A percentile compares a stretch with the other conserved stretches of the same genome.
Evolutionary conservation across 2,329 filamentous ascomycete species (phyloP).

Genomic region (Colletotrichum eleusines): DNA sequence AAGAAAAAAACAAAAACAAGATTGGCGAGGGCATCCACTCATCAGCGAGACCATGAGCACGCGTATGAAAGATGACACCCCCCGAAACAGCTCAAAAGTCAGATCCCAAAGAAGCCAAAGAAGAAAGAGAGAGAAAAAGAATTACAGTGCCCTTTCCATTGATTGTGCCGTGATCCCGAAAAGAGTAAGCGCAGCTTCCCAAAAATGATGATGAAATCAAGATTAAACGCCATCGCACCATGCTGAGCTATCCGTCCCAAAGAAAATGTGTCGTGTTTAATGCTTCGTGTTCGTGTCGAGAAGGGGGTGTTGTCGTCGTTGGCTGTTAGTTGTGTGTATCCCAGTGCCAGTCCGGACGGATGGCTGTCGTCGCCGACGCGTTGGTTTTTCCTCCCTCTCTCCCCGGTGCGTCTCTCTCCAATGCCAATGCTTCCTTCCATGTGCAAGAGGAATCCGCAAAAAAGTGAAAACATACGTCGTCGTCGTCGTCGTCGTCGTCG

Average conservation of each 20-base stretch:
- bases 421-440: not conserved
- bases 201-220: not conserved
- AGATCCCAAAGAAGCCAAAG: not conserved
- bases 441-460: not conserved
- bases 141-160: not conserved
- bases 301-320: not conserved
- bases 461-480: constrained; percentile 1
- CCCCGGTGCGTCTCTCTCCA: not conserved
- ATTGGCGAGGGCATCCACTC: not conserved
- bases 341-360: constrained; percentile 11
- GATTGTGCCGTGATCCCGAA: constrained; percentile 14
- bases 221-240: constrained; percentile 13
- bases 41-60: too few species aligned
- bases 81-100: not conserved
- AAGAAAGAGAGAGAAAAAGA: not conserved
- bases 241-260: not conserved
- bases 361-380: not conserved
- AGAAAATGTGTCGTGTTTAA: constrained; percentile 17
- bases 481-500: constrained; percentile 2
- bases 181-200: constrained; percentile 8
- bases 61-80: not conserved
- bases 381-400: not conserved
- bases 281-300: constrained; percentile 14
- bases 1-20: not conserved
- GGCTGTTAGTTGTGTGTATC: not conserved